Evolutionary conservation across 257 asterid genomes (phyloP).

Genomic region (Striga asiatica): DNA sequence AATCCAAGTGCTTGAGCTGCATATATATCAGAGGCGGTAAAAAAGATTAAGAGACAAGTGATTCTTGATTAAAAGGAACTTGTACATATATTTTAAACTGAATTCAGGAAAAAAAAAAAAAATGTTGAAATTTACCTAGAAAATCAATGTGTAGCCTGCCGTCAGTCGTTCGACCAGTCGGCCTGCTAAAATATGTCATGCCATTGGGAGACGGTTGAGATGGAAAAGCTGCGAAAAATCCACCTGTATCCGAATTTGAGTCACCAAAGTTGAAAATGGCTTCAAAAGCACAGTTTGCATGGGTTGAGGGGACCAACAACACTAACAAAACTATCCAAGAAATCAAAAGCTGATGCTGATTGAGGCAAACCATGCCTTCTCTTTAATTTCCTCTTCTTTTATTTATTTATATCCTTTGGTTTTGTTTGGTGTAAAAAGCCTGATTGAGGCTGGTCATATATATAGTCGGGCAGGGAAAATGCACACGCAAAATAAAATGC

Average conservation of each 20-base stretch:
- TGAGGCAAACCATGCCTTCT: no score
- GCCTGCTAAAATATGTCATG: conserved; percentile 57
- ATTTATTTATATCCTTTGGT: neutral
- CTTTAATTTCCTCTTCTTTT: neutral
- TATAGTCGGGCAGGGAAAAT: no score
- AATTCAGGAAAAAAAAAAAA: neutral
- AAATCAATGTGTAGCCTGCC: conserved; percentile 62
- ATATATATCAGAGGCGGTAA: neutral
- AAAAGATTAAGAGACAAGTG: no score
- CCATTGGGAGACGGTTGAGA: conserved; percentile 52
- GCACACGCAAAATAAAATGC: no score
- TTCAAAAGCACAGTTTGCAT: conserved; percentile 39
- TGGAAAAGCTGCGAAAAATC: conserved; percentile 60
- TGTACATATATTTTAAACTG: neutral
- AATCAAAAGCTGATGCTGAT: neutral
- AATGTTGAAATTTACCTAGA: conserved; percentile 29
- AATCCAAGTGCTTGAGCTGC: conserved; percentile 60
- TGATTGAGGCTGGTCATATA: no score
- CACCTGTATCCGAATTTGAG: conserved; percentile 65
- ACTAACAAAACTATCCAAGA: conserved; percentile 21
- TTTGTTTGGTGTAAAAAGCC: no score
- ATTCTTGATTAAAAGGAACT: neutral
- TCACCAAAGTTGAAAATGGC: conserved; percentile 69
- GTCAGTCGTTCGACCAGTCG: conserved; percentile 53
- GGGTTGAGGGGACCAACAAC: conserved; percentile 1